A percentile compares a stretch with the other conserved stretches of the same genome.
phyloP scores from a whole-genome alignment of 2,329 filamentous ascomycete species.

The Neonectria magnoliae region DNA sequence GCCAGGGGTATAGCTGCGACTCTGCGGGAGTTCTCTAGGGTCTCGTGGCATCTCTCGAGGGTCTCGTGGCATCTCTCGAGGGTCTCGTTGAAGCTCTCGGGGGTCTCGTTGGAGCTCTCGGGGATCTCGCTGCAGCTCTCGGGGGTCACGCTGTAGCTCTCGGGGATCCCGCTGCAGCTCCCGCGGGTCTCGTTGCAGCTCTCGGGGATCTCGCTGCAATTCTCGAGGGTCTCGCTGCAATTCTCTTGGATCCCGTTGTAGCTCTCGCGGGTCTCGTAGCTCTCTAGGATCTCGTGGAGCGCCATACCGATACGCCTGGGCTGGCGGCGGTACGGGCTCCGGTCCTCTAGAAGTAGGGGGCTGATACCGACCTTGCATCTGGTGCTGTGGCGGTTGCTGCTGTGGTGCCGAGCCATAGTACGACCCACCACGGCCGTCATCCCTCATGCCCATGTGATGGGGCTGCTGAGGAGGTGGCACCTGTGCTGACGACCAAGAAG shows the following conservation, averaged over 20 bases:
- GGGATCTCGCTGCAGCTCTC: neutral
- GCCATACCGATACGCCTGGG: slow-evolving; percentile 57
- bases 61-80: slow-evolving; percentile 40
- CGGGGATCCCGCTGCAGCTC: neutral
- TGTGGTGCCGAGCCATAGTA: slow-evolving; percentile 48
- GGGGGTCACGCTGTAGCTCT: neutral
- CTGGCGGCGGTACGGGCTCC: slow-evolving; percentile 52
- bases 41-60: slow-evolving; percentile 44
- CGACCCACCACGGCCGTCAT: slow-evolving; percentile 49
- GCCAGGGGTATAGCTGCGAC: slow-evolving; percentile 59
- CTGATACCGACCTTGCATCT: slow-evolving; percentile 51
- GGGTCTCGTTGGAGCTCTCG: neutral
- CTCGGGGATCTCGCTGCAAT: neutral
- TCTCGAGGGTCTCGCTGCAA: neutral
- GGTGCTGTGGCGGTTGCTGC: slow-evolving; percentile 48
- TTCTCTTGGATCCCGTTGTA: neutral
- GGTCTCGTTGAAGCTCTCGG: slow-evolving; percentile 44
- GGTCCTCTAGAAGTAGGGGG: slow-evolving; percentile 52
- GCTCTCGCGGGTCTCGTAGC: neutral
- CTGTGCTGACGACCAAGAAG: slow-evolving; percentile 47
- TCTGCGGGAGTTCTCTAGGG: slow-evolving; percentile 50
- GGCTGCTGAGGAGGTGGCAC: slow-evolving; percentile 45
- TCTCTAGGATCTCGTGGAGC: slow-evolving; percentile 52
- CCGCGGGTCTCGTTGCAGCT: neutral
- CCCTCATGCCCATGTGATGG: slow-evolving; percentile 50